phyloP scores from a whole-genome alignment of 495 filamentous ascomycete genomes.

The Neurospora sp. region DNA sequence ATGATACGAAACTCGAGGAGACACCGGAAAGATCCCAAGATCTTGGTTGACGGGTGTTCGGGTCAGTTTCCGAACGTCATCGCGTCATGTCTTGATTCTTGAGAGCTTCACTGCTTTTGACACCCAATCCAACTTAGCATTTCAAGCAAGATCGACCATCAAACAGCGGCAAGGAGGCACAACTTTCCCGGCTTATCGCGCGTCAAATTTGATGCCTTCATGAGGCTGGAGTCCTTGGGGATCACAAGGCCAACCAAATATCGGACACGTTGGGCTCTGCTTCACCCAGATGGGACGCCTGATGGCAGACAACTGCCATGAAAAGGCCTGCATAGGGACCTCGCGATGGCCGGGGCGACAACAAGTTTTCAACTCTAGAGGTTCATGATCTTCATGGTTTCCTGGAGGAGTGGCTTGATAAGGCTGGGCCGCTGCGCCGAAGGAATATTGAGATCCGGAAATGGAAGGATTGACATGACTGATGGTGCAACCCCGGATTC shows the following conservation, averaged over 20 bases:
- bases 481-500: not conserved
- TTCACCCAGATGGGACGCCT: not conserved
- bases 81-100: not conserved
- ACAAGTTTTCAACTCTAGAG: not conserved
- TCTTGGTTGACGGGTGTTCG: not conserved
- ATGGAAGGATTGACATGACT: not conserved
- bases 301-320: not conserved
- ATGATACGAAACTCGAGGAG: not conserved
- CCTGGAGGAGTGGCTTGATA: not conserved
- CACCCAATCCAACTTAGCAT: not conserved
- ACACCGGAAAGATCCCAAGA: not conserved
- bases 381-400: not conserved
- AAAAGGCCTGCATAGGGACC: not conserved
- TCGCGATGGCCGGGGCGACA: not conserved
- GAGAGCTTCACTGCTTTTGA: not conserved
- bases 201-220: not conserved
- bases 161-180: not conserved
- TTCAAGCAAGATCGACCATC: not conserved
- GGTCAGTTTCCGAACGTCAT: not conserved
- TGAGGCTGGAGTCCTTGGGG: not conserved
- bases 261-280: not conserved
- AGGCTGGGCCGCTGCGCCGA: not conserved
- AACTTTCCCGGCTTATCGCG: not conserved
- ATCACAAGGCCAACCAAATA: not conserved
- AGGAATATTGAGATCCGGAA: not conserved